phyloP scores from a whole-genome alignment of 768 basidiomycete species.

The Lactarius vividus region DNA sequence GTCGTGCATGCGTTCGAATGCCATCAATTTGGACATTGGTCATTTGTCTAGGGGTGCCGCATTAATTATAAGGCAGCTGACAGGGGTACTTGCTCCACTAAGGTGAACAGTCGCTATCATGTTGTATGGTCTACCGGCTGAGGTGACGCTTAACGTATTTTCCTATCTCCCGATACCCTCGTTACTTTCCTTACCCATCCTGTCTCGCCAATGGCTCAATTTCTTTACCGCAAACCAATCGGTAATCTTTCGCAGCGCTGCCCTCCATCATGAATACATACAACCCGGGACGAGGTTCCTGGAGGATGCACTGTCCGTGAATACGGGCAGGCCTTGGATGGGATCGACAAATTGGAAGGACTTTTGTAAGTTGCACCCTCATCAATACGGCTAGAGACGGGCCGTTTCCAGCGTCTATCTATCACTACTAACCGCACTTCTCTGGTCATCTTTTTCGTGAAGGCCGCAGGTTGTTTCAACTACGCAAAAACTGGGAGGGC shows the following conservation, averaged over 20 bases:
- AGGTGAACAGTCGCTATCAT: conserved; percentile 25
- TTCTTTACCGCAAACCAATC: conserved; percentile 49
- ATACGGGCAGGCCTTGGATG: conserved; percentile 38
- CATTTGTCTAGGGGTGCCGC: too few relatives aligned
- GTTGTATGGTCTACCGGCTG: conserved; percentile 50
- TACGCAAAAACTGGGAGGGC: conserved; percentile 56
- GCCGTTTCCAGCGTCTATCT: too few relatives aligned
- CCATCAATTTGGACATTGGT: too few relatives aligned
- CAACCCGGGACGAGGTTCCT: conserved; percentile 32
- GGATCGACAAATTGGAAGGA: conserved; percentile 52
- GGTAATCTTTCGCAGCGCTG: conserved; percentile 55
- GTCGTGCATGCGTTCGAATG: conserved; percentile 35
- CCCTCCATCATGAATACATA: conserved; percentile 51
- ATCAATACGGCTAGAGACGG: not conserved
- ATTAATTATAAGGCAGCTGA: too few relatives aligned
- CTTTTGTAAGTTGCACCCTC: conserved; percentile 48
- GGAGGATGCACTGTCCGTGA: conserved; percentile 34
- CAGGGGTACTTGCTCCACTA: too few relatives aligned
- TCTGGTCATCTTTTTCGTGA: conserved; percentile 11
- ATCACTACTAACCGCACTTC: not conserved
- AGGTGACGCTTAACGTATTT: conserved; percentile 51
- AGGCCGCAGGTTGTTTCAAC: conserved; percentile 47
- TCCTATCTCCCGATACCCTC: conserved; percentile 48
- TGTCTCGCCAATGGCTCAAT: conserved; percentile 47
- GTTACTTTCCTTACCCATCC: conserved; percentile 37